These are phyloP conservation scores for Kuraishia capsulata DNA, from an alignment of 805 yeast species.

Conservation along the genomic window DNA sequence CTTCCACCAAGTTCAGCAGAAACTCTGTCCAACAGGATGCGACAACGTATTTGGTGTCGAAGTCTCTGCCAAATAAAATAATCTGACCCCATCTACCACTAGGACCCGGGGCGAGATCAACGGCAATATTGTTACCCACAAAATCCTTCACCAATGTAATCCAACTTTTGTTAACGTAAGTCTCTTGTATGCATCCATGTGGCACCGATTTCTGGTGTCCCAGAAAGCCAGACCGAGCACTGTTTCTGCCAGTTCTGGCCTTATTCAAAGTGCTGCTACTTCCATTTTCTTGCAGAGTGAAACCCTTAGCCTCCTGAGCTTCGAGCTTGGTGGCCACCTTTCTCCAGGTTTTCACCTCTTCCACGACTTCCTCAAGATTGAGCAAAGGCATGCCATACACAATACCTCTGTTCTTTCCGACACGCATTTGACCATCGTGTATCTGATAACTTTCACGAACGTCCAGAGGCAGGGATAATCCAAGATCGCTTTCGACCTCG, in stretches of 20 bases:
- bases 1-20: slow-evolving; percentile 73
- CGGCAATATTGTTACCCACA: slow-evolving; percentile 85
- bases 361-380: slow-evolving; percentile 72
- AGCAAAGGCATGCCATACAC: slow-evolving; percentile 73
- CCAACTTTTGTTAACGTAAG: slow-evolving; percentile 89
- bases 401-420: slow-evolving; percentile 70
- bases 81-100: slow-evolving; percentile 84
- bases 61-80: slow-evolving; percentile 88
- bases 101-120: slow-evolving; percentile 79
- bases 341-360: slow-evolving; percentile 82
- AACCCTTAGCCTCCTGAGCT: slow-evolving; percentile 2
- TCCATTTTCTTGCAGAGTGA: slow-evolving; percentile 1
- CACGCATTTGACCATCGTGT: slow-evolving; percentile 86
- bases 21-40: slow-evolving; percentile 90
- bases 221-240: slow-evolving; percentile 27
- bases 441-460: slow-evolving; percentile 70
- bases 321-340: slow-evolving; percentile 44
- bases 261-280: slow-evolving; percentile 1
- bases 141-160: slow-evolving; percentile 84
- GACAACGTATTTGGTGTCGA: slow-evolving; percentile 78
- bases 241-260: slow-evolving; percentile 5
- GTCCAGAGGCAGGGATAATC: slow-evolving; percentile 66
- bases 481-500: slow-evolving; percentile 78
- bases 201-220: slow-evolving; percentile 66
- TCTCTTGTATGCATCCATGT: slow-evolving; percentile 58